Conservation (phyloP, 441 rosid genomes). For the Jatropha podagrica region DNA sequence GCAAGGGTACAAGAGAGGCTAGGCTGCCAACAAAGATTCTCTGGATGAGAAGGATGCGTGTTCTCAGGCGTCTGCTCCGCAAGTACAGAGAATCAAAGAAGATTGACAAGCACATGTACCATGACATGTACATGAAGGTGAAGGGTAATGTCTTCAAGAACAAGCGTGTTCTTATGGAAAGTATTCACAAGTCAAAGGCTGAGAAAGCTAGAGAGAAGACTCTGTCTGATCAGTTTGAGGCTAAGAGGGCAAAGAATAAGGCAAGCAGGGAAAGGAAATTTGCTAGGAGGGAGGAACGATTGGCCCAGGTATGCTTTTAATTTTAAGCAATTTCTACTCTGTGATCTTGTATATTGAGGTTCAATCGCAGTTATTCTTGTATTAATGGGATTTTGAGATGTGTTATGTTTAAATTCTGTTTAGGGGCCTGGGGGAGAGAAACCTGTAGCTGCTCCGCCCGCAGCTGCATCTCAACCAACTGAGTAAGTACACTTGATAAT, state of each 20-base stretch:
- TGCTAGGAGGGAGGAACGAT: conserved; percentile 71
- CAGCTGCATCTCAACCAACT: conserved; percentile 34
- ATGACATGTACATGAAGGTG: conserved; percentile 87
- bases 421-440: conserved; percentile 68
- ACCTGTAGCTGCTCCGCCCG: conserved; percentile 43
- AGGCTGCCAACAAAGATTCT: conserved; percentile 75
- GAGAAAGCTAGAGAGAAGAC: conserved; percentile 88
- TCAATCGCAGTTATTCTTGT: too few relatives aligned
- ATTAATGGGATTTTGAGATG: not conserved
- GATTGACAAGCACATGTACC: conserved; percentile 86
- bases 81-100: conserved; percentile 70
- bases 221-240: conserved; percentile 79
- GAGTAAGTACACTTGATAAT: conserved; percentile 40
- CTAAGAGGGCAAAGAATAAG: conserved; percentile 82
- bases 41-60: conserved; percentile 87
- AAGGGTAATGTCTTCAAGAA: conserved; percentile 86
- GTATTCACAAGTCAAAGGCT: conserved; percentile 80
- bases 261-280: conserved; percentile 80
- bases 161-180: conserved; percentile 84
- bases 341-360: too few relatives aligned
- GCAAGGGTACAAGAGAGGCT: conserved; percentile 86
- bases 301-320: conserved; percentile 36
- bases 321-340: not conserved
- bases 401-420: not conserved
- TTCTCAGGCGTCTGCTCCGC: conserved; percentile 62